phyloP scores from a whole-genome alignment of 169 alveolate species.

The Plasmodium chabaudi region DNA sequence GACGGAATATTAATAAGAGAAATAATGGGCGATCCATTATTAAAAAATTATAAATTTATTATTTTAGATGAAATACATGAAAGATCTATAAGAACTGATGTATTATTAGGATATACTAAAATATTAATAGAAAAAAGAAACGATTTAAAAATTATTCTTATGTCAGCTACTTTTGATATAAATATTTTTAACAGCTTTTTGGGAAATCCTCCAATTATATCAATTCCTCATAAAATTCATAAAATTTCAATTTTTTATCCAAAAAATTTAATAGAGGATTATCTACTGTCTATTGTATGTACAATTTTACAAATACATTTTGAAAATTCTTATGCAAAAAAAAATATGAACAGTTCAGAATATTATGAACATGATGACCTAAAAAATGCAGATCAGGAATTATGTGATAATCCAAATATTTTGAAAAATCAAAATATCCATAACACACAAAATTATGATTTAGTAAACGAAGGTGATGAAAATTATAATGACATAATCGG shows the following conservation, averaged over 20 bases:
- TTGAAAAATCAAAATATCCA: no score
- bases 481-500: constrained; percentile 75
- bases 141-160: constrained; percentile 92
- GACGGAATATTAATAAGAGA: constrained; percentile 96
- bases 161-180: constrained; percentile 95
- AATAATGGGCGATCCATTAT: constrained; percentile 87
- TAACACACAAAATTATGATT: neutral
- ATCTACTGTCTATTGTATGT: constrained; percentile 84
- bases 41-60: constrained; percentile 89
- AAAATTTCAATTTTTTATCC: constrained; percentile 85
- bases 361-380: neutral
- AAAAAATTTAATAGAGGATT: constrained; percentile 86
- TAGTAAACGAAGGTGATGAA: neutral
- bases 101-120: constrained; percentile 91
- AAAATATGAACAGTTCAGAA: constrained; percentile 1
- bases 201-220: constrained; percentile 65
- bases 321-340: constrained; percentile 74
- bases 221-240: constrained; percentile 68
- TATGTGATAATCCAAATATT: neutral
- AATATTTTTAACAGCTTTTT: constrained; percentile 88
- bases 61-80: constrained; percentile 97
- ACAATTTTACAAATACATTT: constrained; percentile 84
- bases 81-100: constrained; percentile 94
- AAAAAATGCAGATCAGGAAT: neutral
- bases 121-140: constrained; percentile 82